Evolutionary conservation across 129 eudicot species (phyloP).

Genomic region (Tanacetum coccineum): DNA sequence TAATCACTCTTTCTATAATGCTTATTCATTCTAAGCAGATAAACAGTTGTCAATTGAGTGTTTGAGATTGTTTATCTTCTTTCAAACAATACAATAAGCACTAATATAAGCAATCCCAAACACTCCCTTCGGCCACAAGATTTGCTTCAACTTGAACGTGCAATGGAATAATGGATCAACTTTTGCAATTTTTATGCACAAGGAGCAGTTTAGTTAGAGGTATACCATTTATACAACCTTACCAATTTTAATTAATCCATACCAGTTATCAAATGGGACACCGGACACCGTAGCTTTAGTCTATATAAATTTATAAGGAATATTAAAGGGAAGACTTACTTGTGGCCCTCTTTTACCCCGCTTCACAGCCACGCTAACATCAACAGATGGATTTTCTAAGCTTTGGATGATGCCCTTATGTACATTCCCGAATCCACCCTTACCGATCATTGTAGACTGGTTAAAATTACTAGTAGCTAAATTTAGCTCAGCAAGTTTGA

Average conservation of each 20-base stretch:
- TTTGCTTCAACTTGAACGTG: slow-evolving; percentile 1
- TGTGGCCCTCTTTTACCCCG: slow-evolving; percentile 61
- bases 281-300: too few species aligned
- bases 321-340: slow-evolving; percentile 38
- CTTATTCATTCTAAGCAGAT: too few species aligned
- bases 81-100: not conserved
- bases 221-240: too few species aligned
- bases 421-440: slow-evolving; percentile 88
- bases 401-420: slow-evolving; percentile 47
- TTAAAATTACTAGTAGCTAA: slow-evolving; percentile 53
- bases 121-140: not conserved
- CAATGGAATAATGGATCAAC: not conserved
- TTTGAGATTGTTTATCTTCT: not conserved
- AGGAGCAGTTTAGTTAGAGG: too few species aligned
- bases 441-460: slow-evolving; percentile 56
- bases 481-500: slow-evolving; percentile 59
- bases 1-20: too few species aligned
- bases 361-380: slow-evolving; percentile 66
- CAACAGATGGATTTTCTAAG: slow-evolving; percentile 35
- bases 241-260: too few species aligned
- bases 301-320: not conserved
- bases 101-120: not conserved
- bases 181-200: too few species aligned
- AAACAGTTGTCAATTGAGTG: too few species aligned
- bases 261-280: too few species aligned